These are phyloP conservation scores for Kwoniella shandongensis DNA, from an alignment of 768 basidiomycete genomes.

Conservation along the genomic window DNA sequence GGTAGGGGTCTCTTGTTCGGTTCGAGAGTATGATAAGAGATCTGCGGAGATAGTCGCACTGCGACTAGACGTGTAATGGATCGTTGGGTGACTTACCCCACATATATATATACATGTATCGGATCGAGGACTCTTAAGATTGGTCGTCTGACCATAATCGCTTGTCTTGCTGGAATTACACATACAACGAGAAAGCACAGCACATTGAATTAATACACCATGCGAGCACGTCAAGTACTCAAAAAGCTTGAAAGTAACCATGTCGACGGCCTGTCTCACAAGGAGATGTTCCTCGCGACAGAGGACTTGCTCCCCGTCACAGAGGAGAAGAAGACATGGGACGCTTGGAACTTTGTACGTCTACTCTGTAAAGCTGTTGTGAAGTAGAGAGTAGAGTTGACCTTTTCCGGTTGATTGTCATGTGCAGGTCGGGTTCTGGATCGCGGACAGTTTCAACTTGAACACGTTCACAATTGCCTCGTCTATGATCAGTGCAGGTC, in stretches of 20 bases:
- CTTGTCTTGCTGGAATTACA: too few relatives aligned
- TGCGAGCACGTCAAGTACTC: constrained; percentile 22
- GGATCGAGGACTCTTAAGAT: too few relatives aligned
- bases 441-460: constrained; percentile 65
- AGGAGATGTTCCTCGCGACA: constrained; percentile 64
- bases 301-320: constrained; percentile 71
- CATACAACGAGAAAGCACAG: too few relatives aligned
- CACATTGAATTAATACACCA: not conserved
- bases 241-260: constrained; percentile 59
- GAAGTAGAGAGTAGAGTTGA: not conserved
- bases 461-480: constrained; percentile 54
- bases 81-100: too few relatives aligned
- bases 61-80: too few relatives aligned
- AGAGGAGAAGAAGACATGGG: constrained; percentile 67
- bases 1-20: too few relatives aligned
- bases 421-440: constrained; percentile 60
- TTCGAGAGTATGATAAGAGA: too few relatives aligned
- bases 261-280: constrained; percentile 60
- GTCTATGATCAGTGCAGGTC: constrained; percentile 44
- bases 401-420: constrained; percentile 9
- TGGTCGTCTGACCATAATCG: too few relatives aligned
- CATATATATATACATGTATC: too few relatives aligned
- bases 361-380: too few relatives aligned
- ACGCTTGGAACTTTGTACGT: constrained; percentile 64
- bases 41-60: too few relatives aligned